These are phyloP conservation scores for Solanum ossicruentum DNA, from an alignment of 257 asterid species.

Conservation along the genomic window DNA sequence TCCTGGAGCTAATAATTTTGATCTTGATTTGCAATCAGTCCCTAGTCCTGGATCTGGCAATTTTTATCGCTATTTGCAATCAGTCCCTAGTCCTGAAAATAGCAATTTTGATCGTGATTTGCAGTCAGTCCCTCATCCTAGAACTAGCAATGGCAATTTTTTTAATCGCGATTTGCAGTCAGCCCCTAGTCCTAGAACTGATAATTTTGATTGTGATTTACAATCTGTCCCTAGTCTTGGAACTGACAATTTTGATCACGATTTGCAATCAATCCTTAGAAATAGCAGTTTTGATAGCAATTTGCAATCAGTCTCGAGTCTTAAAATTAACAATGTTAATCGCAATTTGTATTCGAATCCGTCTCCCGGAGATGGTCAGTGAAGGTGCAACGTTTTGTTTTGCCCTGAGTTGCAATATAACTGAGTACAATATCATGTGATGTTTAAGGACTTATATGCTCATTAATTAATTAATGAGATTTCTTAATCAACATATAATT, in stretches of 20 bases:
- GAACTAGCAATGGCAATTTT: no score
- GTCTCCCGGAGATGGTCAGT: not conserved
- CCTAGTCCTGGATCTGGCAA: not conserved
- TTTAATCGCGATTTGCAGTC: not conserved
- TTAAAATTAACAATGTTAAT: no score
- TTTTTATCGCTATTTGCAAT: not conserved
- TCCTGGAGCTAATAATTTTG: not conserved
- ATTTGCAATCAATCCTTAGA: not conserved
- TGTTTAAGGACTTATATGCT: not conserved
- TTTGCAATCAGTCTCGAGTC: not conserved
- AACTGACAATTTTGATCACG: not conserved
- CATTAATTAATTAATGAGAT: not conserved
- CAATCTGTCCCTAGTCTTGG: not conserved
- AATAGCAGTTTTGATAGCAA: not conserved
- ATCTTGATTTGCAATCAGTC: not conserved
- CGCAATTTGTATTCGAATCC: not conserved
- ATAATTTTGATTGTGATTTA: not conserved
- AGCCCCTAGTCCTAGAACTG: no score
- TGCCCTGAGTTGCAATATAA: not conserved
- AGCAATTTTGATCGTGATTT: not conserved
- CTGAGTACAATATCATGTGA: not conserved
- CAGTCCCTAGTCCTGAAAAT: conserved; percentile 6
- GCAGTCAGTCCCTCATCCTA: no score
- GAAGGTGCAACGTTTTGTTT: not conserved
- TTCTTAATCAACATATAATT: not conserved